Percentiles rank a stretch among this genome's conserved stretches.
Conservation (phyloP, 495 filamentous ascomycete species). For the Rhypophila decipiens region DNA sequence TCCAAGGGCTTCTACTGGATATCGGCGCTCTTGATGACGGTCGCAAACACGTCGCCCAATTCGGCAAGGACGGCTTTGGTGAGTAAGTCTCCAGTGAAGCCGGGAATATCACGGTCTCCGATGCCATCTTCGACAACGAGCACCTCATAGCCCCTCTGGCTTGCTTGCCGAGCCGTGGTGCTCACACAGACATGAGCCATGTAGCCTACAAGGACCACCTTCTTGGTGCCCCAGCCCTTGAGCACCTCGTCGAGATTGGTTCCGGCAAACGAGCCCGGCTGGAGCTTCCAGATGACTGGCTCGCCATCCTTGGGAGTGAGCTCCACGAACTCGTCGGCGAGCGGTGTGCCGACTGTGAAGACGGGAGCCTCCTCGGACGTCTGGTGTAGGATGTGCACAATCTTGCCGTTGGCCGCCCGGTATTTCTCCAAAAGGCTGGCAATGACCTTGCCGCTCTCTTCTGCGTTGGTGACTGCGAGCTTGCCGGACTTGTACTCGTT, state of each 20-base stretch:
- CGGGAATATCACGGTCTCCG: neutral
- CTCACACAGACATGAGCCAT: neutral
- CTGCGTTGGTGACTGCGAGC: neutral
- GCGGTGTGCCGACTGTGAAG: neutral
- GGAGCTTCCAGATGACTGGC: neutral
- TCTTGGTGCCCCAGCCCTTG: neutral
- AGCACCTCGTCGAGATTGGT: neutral
- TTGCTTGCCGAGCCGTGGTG: neutral
- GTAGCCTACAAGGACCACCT: neutral
- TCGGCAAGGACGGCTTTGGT: neutral
- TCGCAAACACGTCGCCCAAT: neutral
- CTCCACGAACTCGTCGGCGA: neutral
- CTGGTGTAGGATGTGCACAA: neutral
- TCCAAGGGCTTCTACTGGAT: too few species aligned
- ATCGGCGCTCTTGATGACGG: neutral
- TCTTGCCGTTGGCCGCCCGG: neutral
- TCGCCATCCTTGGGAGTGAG: neutral
- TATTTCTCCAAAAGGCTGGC: neutral
- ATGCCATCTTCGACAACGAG: neutral
- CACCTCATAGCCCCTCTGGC: neutral
- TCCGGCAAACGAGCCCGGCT: neutral
- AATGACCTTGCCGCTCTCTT: neutral
- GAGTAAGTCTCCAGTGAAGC: neutral
- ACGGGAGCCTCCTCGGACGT: neutral
- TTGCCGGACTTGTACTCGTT: neutral